Conservation (phyloP, 2,329 filamentous ascomycete genomes). For the Penicillium vulpinum region DNA sequence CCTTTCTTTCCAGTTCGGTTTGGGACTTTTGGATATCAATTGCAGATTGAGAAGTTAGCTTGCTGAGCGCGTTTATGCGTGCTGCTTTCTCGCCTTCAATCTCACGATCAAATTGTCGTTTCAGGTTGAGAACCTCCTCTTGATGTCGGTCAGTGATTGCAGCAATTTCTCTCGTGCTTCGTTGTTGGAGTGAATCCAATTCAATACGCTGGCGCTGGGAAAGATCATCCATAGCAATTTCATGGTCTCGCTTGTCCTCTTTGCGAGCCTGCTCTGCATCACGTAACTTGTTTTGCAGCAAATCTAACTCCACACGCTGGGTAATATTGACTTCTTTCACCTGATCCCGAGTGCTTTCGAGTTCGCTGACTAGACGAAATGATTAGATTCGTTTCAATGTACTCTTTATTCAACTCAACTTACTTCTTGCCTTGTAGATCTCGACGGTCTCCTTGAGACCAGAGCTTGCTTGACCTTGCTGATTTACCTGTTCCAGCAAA, state of each 20-base stretch:
- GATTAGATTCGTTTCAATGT: neutral
- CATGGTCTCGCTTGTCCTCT: conserved; percentile 53
- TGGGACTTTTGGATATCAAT: conserved; percentile 43
- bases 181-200: conserved; percentile 45
- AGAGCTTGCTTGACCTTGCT: conserved; percentile 66
- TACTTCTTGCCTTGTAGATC: conserved; percentile 73
- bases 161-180: conserved; percentile 55
- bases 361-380: conserved; percentile 52
- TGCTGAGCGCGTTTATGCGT: conserved; percentile 42
- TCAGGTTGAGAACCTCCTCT: conserved; percentile 66
- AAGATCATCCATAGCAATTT: conserved; percentile 54
- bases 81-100: conserved; percentile 61
- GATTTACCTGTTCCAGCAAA: conserved; percentile 71
- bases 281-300: conserved; percentile 55
- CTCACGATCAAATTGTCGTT: conserved; percentile 64
- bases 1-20: conserved; percentile 53
- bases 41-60: conserved; percentile 35
- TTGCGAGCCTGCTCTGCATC: conserved; percentile 53
- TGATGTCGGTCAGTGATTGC: conserved; percentile 62
- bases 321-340: conserved; percentile 54
- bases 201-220: conserved; percentile 53
- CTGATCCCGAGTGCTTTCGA: conserved; percentile 55
- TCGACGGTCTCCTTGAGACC: conserved; percentile 73
- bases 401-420: conserved; percentile 30
- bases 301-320: conserved; percentile 69